Conservation (phyloP, 1,284 basidiomycete genomes). For the Leccinum glutinopallens region DNA sequence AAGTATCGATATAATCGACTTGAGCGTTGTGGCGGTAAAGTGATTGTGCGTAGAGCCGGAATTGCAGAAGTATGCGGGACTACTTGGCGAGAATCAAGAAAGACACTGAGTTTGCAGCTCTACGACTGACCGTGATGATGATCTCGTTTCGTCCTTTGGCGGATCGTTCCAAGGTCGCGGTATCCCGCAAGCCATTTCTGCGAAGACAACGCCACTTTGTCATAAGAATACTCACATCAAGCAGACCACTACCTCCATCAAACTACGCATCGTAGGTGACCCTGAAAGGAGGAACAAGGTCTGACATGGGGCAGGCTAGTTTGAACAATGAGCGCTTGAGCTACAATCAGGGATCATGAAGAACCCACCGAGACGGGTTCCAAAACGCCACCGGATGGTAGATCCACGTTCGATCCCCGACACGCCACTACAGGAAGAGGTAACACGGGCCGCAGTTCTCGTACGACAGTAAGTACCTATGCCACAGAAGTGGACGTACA, state of each 20-base stretch:
- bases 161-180: slow-evolving; percentile 20
- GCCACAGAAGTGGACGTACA: slow-evolving; percentile 14
- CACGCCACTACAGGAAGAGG: slow-evolving; percentile 22
- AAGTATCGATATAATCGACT: background rate
- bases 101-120: slow-evolving; percentile 2
- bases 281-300: slow-evolving; percentile 1
- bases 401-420: slow-evolving; percentile 10
- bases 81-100: slow-evolving; percentile 2
- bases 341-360: slow-evolving; percentile 19
- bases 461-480: slow-evolving; percentile 9
- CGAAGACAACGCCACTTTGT: background rate
- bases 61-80: background rate
- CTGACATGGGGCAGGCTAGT: background rate
- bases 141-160: slow-evolving; percentile 21
- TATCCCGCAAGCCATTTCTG: background rate
- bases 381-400: slow-evolving; percentile 22
- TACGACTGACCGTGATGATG: background rate
- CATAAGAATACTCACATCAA: background rate
- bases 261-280: slow-evolving; percentile 8
- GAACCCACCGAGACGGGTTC: slow-evolving; percentile 18
- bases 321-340: slow-evolving; percentile 3
- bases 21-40: slow-evolving; percentile 1
- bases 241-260: background rate
- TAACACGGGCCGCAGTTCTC: slow-evolving; percentile 12
- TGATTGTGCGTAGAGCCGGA: slow-evolving; percentile 2